Conservation (phyloP, 139 green algal genomes). For the Chlamydomonas sphaeroides region DNA sequence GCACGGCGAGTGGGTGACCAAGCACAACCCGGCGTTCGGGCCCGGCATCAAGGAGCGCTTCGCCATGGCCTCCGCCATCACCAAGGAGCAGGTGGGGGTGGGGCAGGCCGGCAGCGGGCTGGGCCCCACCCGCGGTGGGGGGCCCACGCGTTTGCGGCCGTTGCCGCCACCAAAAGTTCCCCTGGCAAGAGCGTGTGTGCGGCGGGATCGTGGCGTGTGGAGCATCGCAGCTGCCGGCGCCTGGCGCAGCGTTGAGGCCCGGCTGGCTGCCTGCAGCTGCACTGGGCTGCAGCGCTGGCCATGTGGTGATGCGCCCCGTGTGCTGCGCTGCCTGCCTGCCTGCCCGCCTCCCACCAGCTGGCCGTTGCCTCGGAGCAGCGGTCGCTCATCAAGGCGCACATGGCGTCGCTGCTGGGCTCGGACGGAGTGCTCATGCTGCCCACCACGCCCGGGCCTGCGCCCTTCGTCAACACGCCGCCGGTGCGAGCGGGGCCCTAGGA, state of each 20-base stretch:
- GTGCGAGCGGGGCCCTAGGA: too few relatives aligned
- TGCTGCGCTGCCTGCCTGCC: too few relatives aligned
- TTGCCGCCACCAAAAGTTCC: too few relatives aligned
- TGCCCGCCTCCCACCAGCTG: slow-evolving; percentile 31
- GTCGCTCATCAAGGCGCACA: slow-evolving; percentile 51
- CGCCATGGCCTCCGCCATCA: slow-evolving; percentile 72
- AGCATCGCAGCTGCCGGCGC: too few relatives aligned
- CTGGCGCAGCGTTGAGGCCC: too few relatives aligned
- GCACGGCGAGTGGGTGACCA: slow-evolving; percentile 79
- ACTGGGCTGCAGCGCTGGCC: too few relatives aligned
- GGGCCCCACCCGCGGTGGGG: background rate
- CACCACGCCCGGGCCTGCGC: slow-evolving; percentile 77
- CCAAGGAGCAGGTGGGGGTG: slow-evolving; percentile 18
- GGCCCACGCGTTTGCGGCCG: background rate
- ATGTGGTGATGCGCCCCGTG: too few relatives aligned
- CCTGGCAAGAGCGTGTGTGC: background rate
- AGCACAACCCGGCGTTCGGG: slow-evolving; percentile 75
- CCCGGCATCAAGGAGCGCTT: slow-evolving; percentile 87
- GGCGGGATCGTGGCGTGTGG: background rate
- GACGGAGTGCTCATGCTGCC: slow-evolving; percentile 80
- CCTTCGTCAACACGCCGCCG: slow-evolving; percentile 54
- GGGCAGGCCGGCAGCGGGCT: background rate
- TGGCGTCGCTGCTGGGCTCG: slow-evolving; percentile 68
- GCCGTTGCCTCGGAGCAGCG: slow-evolving; percentile 18
- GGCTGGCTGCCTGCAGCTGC: too few relatives aligned